Evolutionary conservation across 805 yeast species (phyloP), one percentile per base, ranked within the genome.

Genomic region (Pichia exigua): DNA sequence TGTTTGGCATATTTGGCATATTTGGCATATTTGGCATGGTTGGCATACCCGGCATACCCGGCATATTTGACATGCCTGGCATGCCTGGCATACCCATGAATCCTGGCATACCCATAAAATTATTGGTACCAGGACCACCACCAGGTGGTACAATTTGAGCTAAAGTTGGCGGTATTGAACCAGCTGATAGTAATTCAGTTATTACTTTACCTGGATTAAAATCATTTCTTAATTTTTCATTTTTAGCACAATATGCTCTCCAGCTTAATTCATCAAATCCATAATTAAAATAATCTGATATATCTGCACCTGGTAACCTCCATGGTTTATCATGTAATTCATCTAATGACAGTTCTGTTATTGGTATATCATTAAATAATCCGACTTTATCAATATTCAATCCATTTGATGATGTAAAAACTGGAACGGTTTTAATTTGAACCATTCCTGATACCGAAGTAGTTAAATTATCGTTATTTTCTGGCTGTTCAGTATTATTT

Each of bases 261-360:
- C 99, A 94, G 17, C 97, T 86, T 58, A 87, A 78, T 71, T 94
- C 99, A 65, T 94, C 96, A 64, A 94, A 94, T 1, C 99, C 99
- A 63, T 82, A 94, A 70, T 94, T 94, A 75, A 94, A 94, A 68
- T 90, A 95, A 67, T 94, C 98, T 9, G 95, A 79, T 42, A 88
- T 71, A 68, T 94, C 97, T 4, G 96, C 96, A 40, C 98, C 99
- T 1, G 98, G 97, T 57, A 87, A 82, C 64, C 99, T 79, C 99
- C 99, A 94, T 10, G 99, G 99, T 70, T 95, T 95, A 58, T 90
- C 96, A 57, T 87, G 89, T 46, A 91, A 71, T 49, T 83, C 85
- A 54, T 85, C 92, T 12, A 92, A 75, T 54, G 87, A 85, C 13
- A 92, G 75, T 58, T 85, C 82, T 0, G 96, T 87, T 46, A 94